Base-by-base conservation (phyloP, 192 early-diverging fungal genomes). In the Allomyces arbusculus region DNA sequence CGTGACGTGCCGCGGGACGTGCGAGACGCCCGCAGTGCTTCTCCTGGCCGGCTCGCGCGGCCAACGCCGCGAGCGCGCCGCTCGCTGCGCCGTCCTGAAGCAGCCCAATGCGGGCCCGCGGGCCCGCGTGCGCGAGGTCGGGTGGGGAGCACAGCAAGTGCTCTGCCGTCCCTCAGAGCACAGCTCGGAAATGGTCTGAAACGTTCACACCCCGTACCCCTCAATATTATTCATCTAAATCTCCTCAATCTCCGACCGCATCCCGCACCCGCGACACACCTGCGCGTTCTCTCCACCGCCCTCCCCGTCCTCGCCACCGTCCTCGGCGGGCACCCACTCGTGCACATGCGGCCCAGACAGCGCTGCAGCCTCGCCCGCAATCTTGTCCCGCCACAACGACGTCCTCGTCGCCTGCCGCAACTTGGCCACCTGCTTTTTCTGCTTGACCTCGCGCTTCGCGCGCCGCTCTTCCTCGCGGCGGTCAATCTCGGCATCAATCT, bases 401-500 rank as follows among this genome's bases (percentile, higher is more conserved):
- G 33, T 40, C 33, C 33, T 58, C 16, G 50, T 58, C 50, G 50
- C 50, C 16, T 14, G 16, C 20, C 50, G 4, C 12, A 58, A 14
- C 20, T 14, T n/a, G 4, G 75, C 74, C 19, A 97, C 69, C 28
- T 89, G 89, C 24, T 78, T 77, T 68, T 87, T 83, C 71, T 89
- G 92, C 70, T 90, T 89, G 64, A 84, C 84, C 62, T 91, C 90
- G 64, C 95, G 92, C 62, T 84, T 82, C 19, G 74, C 72, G 62
- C 85, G 85, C 72, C 94, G 95, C 28, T 89, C 86, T 22, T 75
- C 69, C 62, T 84, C 82, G 6, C 95, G 75, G 23, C 78, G 77
- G 62, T 90, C 89, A 77, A 87, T 97, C 73, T 95, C 94, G 24
- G 75, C 69, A 75, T 99, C 96, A 24, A 99, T 75, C 7, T 73